These are phyloP conservation scores for Kokia cookei DNA, from an alignment of 441 rosid species.

Conservation along the genomic window DNA sequence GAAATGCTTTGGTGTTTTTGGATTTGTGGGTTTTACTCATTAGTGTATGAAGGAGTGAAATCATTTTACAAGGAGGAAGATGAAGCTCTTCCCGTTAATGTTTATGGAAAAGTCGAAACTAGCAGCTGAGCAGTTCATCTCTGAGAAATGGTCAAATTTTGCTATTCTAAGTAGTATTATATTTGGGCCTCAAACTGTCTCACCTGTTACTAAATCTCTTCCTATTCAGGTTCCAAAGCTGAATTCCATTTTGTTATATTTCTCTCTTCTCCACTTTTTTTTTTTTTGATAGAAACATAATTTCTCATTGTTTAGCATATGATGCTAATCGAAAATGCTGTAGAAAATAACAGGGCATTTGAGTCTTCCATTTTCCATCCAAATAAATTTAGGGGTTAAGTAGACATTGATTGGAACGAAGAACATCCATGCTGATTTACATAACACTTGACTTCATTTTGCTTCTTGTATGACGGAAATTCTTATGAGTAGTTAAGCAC, in stretches of 20 bases:
- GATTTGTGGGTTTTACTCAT: neutral
- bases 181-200: conserved; percentile 74
- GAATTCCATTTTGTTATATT: neutral
- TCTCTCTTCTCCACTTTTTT: neutral
- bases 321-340: neutral
- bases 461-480: neutral
- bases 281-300: neutral
- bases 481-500: neutral
- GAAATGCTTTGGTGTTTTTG: neutral
- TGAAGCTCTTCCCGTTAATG: conserved; percentile 62
- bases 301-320: neutral
- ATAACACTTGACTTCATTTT: neutral
- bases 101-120: conserved; percentile 85
- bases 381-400: neutral
- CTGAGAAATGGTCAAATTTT: conserved; percentile 51
- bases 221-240: conserved; percentile 61
- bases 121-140: conserved; percentile 65
- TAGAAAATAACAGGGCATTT: neutral
- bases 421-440: neutral
- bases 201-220: conserved; percentile 80
- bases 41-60: conserved; percentile 83
- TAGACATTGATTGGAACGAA: neutral
- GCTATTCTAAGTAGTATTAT: conserved; percentile 84
- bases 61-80: conserved; percentile 91
- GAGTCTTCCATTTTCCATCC: neutral